Base-by-base conservation (phyloP, 208 protist genomes). In the Zelonia costaricensis region DNA sequence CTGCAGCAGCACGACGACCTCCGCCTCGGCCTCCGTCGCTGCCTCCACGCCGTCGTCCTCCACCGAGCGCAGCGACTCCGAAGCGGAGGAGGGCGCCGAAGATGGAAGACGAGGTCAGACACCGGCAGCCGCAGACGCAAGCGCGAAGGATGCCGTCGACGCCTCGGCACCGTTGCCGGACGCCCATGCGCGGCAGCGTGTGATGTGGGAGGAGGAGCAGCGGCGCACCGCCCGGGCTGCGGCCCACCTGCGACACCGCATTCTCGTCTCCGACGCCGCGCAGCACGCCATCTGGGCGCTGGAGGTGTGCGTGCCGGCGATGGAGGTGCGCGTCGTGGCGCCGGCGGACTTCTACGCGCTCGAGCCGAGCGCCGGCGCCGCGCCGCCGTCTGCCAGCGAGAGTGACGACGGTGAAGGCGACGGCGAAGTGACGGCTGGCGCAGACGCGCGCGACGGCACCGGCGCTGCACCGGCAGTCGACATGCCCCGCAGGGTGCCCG, bases 271-370 rank as follows among this genome's bases (percentile, higher is more conserved):
- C 4, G 80, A 89, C 62, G 61, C 52, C 4, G 42, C 23, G 3
- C 52, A 59, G 31, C 80, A 93, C 58, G 73, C 86, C 6, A 81
- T 93, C 38, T 93, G 82, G 80, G 79, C 80, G 1, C 36, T 90
- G 30, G 69, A 82, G 30, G 78, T 85, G 10, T 27, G 60, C 43
- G 40, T 78, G 25, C 62, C 54, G 4, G 2, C 54, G 15, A 63
- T 68, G 61, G 46, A 54, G 25, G 66, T 76, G 42, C 62, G 63
- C 9, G 63, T 57, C 0, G 49, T 76, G 7, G 31, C 63, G 15
- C 63, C 69, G 6, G 61, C 63, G 18, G 66, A 69, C 38, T 64
- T 76, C 38, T 76, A 67, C 31, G 9, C 36, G 1, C 10, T 52
- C 10, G 38, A 53, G 7, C 49, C n/a, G n/a, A n/a, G n/a, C n/a